Percentiles rank a stretch among this genome's conserved stretches.
phyloP scores from a whole-genome alignment of 2,329 filamentous ascomycete species.

The Diplocarpon rosae region DNA sequence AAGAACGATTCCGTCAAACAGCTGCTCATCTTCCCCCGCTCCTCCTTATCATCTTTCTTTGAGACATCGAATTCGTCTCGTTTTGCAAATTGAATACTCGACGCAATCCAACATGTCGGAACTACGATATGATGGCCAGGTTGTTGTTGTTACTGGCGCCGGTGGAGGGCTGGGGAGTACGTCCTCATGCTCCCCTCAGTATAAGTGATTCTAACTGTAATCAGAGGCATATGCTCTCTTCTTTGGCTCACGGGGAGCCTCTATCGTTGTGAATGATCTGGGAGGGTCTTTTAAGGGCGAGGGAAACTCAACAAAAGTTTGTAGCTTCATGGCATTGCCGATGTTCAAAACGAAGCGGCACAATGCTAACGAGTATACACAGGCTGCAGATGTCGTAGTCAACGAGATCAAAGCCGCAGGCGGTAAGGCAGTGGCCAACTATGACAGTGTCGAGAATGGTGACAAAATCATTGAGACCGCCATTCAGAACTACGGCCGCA shows the following conservation, averaged over 20 bases:
- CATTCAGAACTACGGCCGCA: conserved; percentile 68
- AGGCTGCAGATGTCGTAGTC: conserved; percentile 77
- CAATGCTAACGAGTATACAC: conserved; percentile 7
- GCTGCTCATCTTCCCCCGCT: background rate
- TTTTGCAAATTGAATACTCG: conserved; percentile 1
- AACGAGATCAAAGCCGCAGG: conserved; percentile 76
- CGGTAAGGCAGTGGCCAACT: conserved; percentile 95
- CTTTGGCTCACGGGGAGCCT: conserved; percentile 82
- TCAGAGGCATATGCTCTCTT: conserved; percentile 74
- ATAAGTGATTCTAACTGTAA: background rate
- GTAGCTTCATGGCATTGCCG: background rate
- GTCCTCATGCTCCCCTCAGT: conserved; percentile 30
- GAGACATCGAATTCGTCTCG: conserved; percentile 1
- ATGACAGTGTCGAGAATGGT: conserved; percentile 87
- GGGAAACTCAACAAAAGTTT: conserved; percentile 74
- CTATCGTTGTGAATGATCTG: conserved; percentile 93
- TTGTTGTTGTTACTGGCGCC: conserved; percentile 78
- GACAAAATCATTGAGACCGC: conserved; percentile 90
- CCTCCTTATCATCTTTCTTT: conserved; percentile 4
- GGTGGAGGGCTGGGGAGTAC: conserved; percentile 60
- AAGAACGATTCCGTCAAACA: too few species aligned
- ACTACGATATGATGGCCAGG: conserved; percentile 76
- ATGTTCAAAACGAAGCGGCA: background rate
- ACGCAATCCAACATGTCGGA: conserved; percentile 39
- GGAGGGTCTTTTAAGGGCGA: conserved; percentile 90